A percentile compares a stretch with the other conserved stretches of the same genome.
Conservation (phyloP, 331 rosid genomes). For the Stylosanthes scabra region DNA sequence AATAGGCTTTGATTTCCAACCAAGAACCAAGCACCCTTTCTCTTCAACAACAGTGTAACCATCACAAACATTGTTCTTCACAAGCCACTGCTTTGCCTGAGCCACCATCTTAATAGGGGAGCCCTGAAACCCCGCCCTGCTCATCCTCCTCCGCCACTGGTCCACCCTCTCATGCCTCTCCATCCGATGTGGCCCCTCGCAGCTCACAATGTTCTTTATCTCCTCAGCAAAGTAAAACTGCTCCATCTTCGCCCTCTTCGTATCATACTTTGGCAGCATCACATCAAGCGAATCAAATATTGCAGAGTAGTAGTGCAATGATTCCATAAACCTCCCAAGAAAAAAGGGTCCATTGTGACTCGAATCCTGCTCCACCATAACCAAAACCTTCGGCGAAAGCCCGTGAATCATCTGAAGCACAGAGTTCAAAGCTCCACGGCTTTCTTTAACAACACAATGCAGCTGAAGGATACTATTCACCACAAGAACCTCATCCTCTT, state of each 20-base stretch:
- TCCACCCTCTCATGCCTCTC: slow-evolving; percentile 93
- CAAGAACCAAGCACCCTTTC: slow-evolving; percentile 88
- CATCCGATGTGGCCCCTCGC: slow-evolving; percentile 84
- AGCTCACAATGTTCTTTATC: slow-evolving; percentile 93
- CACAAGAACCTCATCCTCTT: slow-evolving; percentile 69
- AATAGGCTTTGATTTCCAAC: slow-evolving; percentile 91
- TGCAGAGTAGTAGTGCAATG: slow-evolving; percentile 87
- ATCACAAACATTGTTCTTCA: slow-evolving; percentile 56
- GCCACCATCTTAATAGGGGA: slow-evolving; percentile 64
- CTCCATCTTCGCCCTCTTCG: slow-evolving; percentile 76
- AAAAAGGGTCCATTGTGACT: slow-evolving; percentile 97
- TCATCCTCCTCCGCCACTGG: slow-evolving; percentile 92
- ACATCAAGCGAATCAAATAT: slow-evolving; percentile 84
- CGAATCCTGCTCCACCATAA: slow-evolving; percentile 86
- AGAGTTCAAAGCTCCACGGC: slow-evolving; percentile 81
- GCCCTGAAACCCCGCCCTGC: slow-evolving; percentile 85
- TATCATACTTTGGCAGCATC: slow-evolving; percentile 84
- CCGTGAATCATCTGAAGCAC: slow-evolving; percentile 75
- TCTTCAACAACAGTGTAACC: slow-evolving; percentile 81
- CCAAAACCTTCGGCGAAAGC: slow-evolving; percentile 67
- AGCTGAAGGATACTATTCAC: slow-evolving; percentile 84
- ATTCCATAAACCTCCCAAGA: slow-evolving; percentile 93
- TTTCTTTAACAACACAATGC: slow-evolving; percentile 91
- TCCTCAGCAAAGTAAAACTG: slow-evolving; percentile 92
- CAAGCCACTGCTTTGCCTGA: slow-evolving; percentile 81